A percentile compares a stretch with the other conserved stretches of the same genome.
These are phyloP conservation scores for Thielaviopsis populi DNA, from an alignment of 2,329 filamentous ascomycete species.

Conservation along the genomic window DNA sequence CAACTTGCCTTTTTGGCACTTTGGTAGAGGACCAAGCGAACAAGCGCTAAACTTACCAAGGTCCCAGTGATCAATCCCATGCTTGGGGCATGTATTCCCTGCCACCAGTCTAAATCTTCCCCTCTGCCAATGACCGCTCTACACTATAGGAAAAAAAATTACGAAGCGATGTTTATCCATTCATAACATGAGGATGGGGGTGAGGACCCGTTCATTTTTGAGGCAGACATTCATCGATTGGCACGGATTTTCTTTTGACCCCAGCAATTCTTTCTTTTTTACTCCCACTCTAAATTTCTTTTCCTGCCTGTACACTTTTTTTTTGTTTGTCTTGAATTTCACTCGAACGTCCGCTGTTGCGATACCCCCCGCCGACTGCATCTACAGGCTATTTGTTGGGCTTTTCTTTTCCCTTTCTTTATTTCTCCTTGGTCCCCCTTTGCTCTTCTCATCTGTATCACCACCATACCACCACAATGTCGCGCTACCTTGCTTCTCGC, in stretches of 20 bases:
- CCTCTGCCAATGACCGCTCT: neutral
- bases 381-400: neutral
- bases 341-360: slow-evolving; percentile 3
- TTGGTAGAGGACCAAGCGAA: slow-evolving; percentile 15
- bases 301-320: slow-evolving; percentile 6
- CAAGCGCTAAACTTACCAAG: neutral
- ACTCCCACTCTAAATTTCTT: slow-evolving; percentile 9
- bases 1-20: slow-evolving; percentile 15
- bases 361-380: slow-evolving; percentile 13
- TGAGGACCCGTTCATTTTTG: slow-evolving; percentile 11
- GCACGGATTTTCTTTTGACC: slow-evolving; percentile 8
- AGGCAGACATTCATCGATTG: slow-evolving; percentile 13
- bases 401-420: slow-evolving; percentile 5
- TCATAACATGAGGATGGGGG: neutral
- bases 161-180: neutral
- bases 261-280: slow-evolving; percentile 7
- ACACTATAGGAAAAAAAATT: neutral
- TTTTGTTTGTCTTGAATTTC: slow-evolving; percentile 9
- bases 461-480: slow-evolving; percentile 13
- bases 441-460: neutral
- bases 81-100: neutral
- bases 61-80: neutral
- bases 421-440: neutral
- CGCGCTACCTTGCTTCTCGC: slow-evolving; percentile 16
- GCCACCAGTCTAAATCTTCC: neutral